Conservation (phyloP, 306 rosid species). For the Trifolium pratense region DNA sequence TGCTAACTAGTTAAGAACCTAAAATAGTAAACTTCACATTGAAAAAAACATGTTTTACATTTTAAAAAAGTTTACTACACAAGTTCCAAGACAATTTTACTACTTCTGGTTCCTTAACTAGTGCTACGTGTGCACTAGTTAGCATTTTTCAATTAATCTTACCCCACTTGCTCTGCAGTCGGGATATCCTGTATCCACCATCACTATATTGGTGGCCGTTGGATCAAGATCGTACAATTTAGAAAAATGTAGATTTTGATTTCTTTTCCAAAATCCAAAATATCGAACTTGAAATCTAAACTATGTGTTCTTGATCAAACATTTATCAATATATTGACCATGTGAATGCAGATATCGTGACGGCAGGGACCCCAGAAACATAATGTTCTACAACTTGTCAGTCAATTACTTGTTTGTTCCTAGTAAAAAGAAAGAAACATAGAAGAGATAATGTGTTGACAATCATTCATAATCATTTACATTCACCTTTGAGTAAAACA, state of each 20-base stretch:
- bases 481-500: slow-evolving; percentile 46
- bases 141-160: too few species aligned
- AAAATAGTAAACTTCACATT: too few species aligned
- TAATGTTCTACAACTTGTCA: slow-evolving; percentile 19
- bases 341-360: not conserved
- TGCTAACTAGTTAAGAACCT: too few species aligned
- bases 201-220: not conserved
- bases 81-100: too few species aligned
- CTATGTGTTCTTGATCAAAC: not conserved
- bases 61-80: too few species aligned
- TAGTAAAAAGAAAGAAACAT: not conserved
- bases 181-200: not conserved
- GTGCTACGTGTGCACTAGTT: too few species aligned
- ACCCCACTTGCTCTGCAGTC: not conserved
- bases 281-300: not conserved
- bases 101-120: too few species aligned
- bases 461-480: slow-evolving; percentile 49
- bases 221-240: not conserved
- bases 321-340: not conserved
- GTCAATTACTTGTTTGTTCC: slow-evolving; percentile 9
- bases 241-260: not conserved
- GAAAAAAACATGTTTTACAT: too few species aligned
- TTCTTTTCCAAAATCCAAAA: not conserved
- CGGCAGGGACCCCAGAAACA: slow-evolving; percentile 32
- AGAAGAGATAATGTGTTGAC: slow-evolving; percentile 10